phyloP scores from a whole-genome alignment of 805 yeast genomes.

The Candida lessepsii region DNA sequence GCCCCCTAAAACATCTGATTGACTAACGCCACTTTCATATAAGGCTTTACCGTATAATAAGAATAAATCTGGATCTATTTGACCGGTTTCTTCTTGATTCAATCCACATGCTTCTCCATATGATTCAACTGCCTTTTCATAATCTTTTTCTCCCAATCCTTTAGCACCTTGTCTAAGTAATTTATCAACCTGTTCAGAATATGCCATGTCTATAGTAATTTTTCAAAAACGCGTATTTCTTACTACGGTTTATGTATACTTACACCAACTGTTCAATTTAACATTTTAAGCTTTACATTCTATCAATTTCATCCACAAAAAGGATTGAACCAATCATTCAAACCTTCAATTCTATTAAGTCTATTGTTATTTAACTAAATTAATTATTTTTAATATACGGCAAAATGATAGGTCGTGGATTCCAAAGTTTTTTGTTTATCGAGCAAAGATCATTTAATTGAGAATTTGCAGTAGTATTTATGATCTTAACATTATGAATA shows the following conservation, averaged over 20 bases:
- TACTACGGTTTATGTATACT: background rate
- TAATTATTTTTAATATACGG: too few species aligned
- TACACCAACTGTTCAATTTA: background rate
- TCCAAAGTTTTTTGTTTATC: slow-evolving; percentile 2
- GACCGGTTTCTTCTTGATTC: slow-evolving; percentile 46
- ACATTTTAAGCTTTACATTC: background rate
- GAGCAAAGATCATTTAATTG: slow-evolving; percentile 6
- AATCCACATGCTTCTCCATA: slow-evolving; percentile 74
- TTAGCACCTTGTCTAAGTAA: slow-evolving; percentile 62
- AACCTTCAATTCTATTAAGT: too few species aligned
- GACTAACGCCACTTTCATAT: slow-evolving; percentile 71
- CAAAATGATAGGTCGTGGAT: slow-evolving; percentile 4
- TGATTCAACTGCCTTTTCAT: slow-evolving; percentile 63
- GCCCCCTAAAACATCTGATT: slow-evolving; percentile 74
- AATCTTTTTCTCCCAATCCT: slow-evolving; percentile 61
- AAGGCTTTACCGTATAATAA: slow-evolving; percentile 77
- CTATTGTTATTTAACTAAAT: too few species aligned
- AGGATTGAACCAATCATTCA: too few species aligned
- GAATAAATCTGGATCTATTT: slow-evolving; percentile 73
- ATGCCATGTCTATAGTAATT: slow-evolving; percentile 19
- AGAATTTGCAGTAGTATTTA: background rate
- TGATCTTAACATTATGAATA: slow-evolving; percentile 2
- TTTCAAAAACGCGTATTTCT: slow-evolving; percentile 9
- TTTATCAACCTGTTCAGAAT: slow-evolving; percentile 43
- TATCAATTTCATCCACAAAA: too few species aligned